phyloP scores from a whole-genome alignment of 2,329 filamentous ascomycete genomes.

The Hymenoscyphus albidus region DNA sequence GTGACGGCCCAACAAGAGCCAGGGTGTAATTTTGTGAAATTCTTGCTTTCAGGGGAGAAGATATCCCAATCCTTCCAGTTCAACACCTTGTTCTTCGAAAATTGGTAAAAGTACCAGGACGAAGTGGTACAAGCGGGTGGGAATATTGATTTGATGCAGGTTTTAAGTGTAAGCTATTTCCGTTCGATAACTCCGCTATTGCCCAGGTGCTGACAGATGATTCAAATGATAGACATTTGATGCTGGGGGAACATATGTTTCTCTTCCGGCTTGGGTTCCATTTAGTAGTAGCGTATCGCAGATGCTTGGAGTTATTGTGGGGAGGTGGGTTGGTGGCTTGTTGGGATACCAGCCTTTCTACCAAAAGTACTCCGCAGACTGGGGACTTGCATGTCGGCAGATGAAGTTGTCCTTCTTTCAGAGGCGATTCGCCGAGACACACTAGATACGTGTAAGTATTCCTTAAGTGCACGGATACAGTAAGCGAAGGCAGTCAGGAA shows the following conservation, averaged over 20 bases:
- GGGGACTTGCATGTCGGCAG: conserved; percentile 3
- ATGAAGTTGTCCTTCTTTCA: conserved; percentile 3
- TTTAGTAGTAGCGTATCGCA: not conserved
- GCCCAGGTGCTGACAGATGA: not conserved
- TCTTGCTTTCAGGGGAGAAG: not conserved
- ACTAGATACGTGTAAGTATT: no score
- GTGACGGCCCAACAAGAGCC: not conserved
- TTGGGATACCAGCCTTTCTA: conserved; percentile 8
- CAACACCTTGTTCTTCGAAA: not conserved
- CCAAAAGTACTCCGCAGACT: conserved; percentile 1
- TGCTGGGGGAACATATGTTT: conserved; percentile 1
- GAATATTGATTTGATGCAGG: not conserved
- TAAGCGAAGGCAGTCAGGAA: no score
- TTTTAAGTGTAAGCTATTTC: not conserved
- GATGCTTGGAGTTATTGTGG: not conserved
- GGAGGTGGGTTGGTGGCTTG: conserved; percentile 8
- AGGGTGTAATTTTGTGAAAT: not conserved
- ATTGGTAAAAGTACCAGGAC: not conserved
- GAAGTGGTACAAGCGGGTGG: not conserved
- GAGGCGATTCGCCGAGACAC: not conserved
- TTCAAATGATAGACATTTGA: conserved; percentile 4
- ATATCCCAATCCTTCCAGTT: not conserved
- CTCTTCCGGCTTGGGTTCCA: not conserved
- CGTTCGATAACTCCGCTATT: not conserved
- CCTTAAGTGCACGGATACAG: no score